phyloP scores from a whole-genome alignment of 768 basidiomycete genomes.

The Leucocoprinus birnbaumii region DNA sequence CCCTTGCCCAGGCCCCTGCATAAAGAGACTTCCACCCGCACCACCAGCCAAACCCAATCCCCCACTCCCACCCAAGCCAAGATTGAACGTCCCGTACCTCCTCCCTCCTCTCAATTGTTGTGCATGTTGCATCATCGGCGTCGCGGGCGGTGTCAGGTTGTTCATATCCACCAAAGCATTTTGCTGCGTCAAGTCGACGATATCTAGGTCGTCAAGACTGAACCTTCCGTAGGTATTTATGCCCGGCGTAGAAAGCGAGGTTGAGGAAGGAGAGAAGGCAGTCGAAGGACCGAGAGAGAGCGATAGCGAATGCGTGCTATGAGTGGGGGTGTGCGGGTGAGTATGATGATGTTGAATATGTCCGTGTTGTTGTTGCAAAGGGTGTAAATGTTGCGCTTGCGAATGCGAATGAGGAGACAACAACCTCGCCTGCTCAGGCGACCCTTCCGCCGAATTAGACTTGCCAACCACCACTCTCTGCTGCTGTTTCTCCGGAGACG shows the following conservation, averaged over 20 bases:
- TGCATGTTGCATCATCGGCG: constrained; percentile 11
- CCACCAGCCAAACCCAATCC: neutral
- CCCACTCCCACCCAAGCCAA: neutral
- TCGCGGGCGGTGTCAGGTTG: constrained; percentile 10
- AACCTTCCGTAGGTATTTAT: neutral
- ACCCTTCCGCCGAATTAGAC: neutral
- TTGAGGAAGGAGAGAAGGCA: neutral
- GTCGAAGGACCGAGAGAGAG: neutral
- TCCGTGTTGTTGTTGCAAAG: neutral
- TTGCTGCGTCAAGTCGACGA: constrained; percentile 6
- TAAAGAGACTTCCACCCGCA: neutral
- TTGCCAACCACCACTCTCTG: neutral
- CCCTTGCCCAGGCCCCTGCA: neutral
- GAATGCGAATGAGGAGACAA: neutral
- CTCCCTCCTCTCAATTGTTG: constrained; percentile 2
- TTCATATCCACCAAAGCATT: constrained; percentile 8
- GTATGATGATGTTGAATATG: neutral
- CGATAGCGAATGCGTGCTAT: neutral
- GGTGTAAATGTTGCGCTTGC: neutral
- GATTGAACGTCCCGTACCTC: constrained; percentile 3
- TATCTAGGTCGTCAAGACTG: constrained; percentile 8
- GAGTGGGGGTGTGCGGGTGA: neutral
- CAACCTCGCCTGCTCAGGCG: neutral
- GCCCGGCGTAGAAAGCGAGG: neutral
- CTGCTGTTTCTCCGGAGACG: neutral